Conservation (phyloP, 176 grass and related monocot species). For the Zizania latifolia region DNA sequence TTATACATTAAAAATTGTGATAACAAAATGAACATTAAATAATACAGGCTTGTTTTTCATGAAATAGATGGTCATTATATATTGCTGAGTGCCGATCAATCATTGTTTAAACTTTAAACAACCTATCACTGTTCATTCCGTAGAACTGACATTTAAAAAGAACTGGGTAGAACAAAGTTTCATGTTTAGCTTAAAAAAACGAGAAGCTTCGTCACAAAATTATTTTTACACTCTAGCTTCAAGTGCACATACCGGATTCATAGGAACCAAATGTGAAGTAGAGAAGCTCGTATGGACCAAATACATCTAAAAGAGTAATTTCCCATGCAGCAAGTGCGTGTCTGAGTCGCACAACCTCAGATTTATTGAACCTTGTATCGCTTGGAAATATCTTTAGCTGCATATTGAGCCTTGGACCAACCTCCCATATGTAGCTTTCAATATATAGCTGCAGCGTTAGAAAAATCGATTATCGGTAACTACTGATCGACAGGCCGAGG, state of each 20-base stretch:
- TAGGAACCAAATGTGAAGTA: constrained; percentile 70
- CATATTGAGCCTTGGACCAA: constrained; percentile 77
- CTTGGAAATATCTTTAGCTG: constrained; percentile 75
- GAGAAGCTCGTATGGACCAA: constrained; percentile 96
- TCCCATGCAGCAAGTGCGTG: constrained; percentile 61
- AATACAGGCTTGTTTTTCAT: not conserved
- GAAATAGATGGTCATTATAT: not conserved
- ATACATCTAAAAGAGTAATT: constrained; percentile 78
- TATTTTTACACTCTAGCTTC: not conserved
- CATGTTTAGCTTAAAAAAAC: not conserved
- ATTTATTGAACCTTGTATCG: constrained; percentile 55
- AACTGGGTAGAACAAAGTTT: not conserved
- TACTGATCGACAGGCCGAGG: too few relatives aligned
- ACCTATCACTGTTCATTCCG: too few relatives aligned
- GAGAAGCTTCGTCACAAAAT: not conserved
- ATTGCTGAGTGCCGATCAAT: not conserved
- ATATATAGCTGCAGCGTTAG: constrained; percentile 73
- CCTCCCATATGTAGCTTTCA: constrained; percentile 63
- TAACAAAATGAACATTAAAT: not conserved
- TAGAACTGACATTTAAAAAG: not conserved
- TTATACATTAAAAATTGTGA: not conserved
- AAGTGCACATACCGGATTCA: constrained; percentile 39
- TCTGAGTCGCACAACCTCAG: constrained; percentile 56
- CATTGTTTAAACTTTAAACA: not conserved
- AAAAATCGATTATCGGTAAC: too few relatives aligned